These are phyloP conservation scores for Pochonia chlamydosporia DNA, from an alignment of 2,329 filamentous ascomycete species.

Conservation along the genomic window DNA sequence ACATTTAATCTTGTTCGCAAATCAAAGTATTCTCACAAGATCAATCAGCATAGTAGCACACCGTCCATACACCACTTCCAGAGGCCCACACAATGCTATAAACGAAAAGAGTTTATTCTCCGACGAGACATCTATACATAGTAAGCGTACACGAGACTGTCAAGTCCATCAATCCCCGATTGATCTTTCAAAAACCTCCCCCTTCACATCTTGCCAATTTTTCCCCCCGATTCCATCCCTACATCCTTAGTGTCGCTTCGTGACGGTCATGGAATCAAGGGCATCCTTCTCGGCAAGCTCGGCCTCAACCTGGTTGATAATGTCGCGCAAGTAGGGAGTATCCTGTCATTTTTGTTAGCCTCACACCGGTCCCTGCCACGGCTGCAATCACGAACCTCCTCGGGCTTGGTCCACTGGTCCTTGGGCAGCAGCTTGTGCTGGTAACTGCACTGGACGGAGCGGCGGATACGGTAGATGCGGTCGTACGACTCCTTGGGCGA, in stretches of 20 bases:
- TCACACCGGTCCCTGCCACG: no score
- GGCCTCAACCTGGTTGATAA: conserved; percentile 46
- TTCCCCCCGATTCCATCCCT: neutral
- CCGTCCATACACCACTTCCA: no score
- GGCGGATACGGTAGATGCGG: conserved; percentile 93
- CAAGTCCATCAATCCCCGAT: conserved; percentile 3
- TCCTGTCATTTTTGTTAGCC: conserved; percentile 31
- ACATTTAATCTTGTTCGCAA: no score
- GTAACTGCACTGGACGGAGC: conserved; percentile 75
- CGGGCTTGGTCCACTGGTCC: conserved; percentile 53
- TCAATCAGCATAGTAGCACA: neutral
- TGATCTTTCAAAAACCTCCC: neutral
- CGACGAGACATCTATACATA: conserved; percentile 11
- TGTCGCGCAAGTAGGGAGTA: conserved; percentile 45
- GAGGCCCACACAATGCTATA: no score
- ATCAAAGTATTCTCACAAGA: neutral
- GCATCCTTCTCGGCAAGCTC: conserved; percentile 46
- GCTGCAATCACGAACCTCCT: conserved; percentile 46
- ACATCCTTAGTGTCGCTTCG: conserved; percentile 40
- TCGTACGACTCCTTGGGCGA: conserved; percentile 89
- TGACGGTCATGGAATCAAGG: conserved; percentile 43
- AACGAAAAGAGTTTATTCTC: conserved; percentile 9
- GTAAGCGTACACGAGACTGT: conserved; percentile 12
- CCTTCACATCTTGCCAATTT: neutral
- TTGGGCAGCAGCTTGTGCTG: conserved; percentile 60